These are phyloP conservation scores for Taxawa tesnikishii DNA, from an alignment of 2,329 filamentous ascomycete genomes.

Conservation along the genomic window DNA sequence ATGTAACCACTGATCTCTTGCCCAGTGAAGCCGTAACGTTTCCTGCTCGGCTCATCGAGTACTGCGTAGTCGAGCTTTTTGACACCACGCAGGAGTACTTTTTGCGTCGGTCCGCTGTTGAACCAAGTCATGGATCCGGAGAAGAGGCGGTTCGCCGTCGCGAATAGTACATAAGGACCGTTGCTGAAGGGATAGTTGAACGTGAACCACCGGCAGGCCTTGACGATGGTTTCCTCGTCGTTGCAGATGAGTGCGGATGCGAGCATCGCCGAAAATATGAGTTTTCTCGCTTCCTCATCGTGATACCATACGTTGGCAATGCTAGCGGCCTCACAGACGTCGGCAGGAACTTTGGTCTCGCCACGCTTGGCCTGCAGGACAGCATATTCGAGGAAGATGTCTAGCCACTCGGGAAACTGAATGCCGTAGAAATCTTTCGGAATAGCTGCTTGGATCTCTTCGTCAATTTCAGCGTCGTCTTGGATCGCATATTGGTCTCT, in stretches of 20 bases:
- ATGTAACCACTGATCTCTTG: slow-evolving; percentile 26
- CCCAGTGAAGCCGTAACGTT: slow-evolving; percentile 26
- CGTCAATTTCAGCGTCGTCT: slow-evolving; percentile 10
- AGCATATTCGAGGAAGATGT: slow-evolving; percentile 80
- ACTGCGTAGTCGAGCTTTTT: slow-evolving; percentile 70
- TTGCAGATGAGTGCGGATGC: slow-evolving; percentile 69
- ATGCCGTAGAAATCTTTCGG: slow-evolving; percentile 61
- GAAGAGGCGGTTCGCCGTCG: slow-evolving; percentile 62
- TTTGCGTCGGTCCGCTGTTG: slow-evolving; percentile 70
- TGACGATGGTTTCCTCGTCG: slow-evolving; percentile 63
- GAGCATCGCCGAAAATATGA: slow-evolving; percentile 14
- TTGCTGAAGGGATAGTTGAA: slow-evolving; percentile 67
- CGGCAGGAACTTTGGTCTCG: slow-evolving; percentile 61
- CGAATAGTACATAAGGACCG: slow-evolving; percentile 74
- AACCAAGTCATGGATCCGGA: slow-evolving; percentile 65
- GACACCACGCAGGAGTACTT: slow-evolving; percentile 83
- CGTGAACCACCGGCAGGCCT: slow-evolving; percentile 72
- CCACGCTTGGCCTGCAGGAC: slow-evolving; percentile 59
- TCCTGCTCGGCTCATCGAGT: slow-evolving; percentile 38
- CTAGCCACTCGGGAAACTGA: slow-evolving; percentile 72
- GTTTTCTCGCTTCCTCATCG: slow-evolving; percentile 17
- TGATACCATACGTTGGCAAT: slow-evolving; percentile 73
- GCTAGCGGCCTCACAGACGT: slow-evolving; percentile 63
- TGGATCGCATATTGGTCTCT: too few relatives aligned
- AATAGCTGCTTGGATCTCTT: neutral